Conservation (phyloP, 768 basidiomycete species). For the Termitomyces bulborhizus region DNA sequence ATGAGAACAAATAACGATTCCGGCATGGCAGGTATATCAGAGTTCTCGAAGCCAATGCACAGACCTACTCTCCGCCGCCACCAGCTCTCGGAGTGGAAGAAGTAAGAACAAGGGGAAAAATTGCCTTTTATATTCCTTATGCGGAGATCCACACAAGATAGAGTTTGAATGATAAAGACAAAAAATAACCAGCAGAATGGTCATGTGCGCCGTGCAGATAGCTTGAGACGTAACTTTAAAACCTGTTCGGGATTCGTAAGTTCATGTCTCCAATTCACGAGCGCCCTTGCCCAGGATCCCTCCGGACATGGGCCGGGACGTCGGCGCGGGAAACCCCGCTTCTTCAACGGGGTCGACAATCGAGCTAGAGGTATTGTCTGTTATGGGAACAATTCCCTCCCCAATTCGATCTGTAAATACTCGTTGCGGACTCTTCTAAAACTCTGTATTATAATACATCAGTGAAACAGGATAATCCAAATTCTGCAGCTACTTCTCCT, state of each 20-base stretch:
- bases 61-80: background rate
- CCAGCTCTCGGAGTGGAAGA: background rate
- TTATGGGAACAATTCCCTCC: too few relatives aligned
- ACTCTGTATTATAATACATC: background rate
- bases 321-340: slow-evolving; percentile 85
- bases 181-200: background rate
- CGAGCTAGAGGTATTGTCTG: background rate
- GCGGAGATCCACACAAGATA: background rate
- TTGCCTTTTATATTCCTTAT: background rate
- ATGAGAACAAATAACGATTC: background rate
- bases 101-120: background rate
- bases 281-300: background rate
- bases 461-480: background rate
- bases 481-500: background rate
- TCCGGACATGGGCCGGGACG: slow-evolving; percentile 63
- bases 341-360: slow-evolving; percentile 94
- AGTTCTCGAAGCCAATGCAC: background rate
- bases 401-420: background rate
- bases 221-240: background rate
- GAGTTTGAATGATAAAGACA: background rate
- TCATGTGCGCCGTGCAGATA: background rate
- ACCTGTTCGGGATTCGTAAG: background rate
- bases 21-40: background rate
- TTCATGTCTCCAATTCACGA: too few relatives aligned
- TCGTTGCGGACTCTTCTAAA: background rate